These are phyloP conservation scores for Penicillium occitanis DNA, from an alignment of 2,329 filamentous ascomycete species.

Conservation along the genomic window DNA sequence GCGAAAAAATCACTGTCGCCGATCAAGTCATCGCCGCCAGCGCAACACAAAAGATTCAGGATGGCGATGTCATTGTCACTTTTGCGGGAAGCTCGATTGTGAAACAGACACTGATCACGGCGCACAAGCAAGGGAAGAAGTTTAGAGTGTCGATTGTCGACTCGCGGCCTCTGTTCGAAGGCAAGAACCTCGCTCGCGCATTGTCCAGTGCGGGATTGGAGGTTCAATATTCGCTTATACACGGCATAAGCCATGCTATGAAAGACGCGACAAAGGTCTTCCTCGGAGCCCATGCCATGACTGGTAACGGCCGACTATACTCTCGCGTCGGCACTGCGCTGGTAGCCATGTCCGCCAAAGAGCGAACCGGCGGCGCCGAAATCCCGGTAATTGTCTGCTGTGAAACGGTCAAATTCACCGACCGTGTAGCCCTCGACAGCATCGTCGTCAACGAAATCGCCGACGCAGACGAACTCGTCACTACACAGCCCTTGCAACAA, in stretches of 20 bases:
- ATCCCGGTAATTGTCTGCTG: constrained; percentile 86
- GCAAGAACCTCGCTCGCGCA: constrained; percentile 67
- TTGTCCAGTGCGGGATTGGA: constrained; percentile 69
- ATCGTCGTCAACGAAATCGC: constrained; percentile 93
- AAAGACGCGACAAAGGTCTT: constrained; percentile 71
- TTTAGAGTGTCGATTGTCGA: constrained; percentile 88
- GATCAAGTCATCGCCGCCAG: constrained; percentile 80
- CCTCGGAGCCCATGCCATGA: constrained; percentile 89
- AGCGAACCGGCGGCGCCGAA: constrained; percentile 55
- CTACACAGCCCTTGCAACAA: constrained; percentile 31
- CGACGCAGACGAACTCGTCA: constrained; percentile 66
- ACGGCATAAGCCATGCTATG: constrained; percentile 72
- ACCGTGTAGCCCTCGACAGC: constrained; percentile 84
- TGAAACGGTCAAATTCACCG: constrained; percentile 93
- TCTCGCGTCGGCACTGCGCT: constrained; percentile 83
- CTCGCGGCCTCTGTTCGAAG: constrained; percentile 68
- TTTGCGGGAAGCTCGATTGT: constrained; percentile 86
- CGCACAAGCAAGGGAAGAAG: constrained; percentile 65
- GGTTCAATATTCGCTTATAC: constrained; percentile 79
- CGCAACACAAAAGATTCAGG: constrained; percentile 70
- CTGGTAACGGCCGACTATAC: constrained; percentile 89
- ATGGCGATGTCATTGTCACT: constrained; percentile 80
- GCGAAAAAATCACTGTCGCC: constrained; percentile 83
- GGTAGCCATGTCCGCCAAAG: constrained; percentile 77
- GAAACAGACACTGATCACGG: constrained; percentile 74